These are phyloP conservation scores for Papilionanthe hybrid DNA, from an alignment of 116 monocot genomes.

Conservation along the genomic window DNA sequence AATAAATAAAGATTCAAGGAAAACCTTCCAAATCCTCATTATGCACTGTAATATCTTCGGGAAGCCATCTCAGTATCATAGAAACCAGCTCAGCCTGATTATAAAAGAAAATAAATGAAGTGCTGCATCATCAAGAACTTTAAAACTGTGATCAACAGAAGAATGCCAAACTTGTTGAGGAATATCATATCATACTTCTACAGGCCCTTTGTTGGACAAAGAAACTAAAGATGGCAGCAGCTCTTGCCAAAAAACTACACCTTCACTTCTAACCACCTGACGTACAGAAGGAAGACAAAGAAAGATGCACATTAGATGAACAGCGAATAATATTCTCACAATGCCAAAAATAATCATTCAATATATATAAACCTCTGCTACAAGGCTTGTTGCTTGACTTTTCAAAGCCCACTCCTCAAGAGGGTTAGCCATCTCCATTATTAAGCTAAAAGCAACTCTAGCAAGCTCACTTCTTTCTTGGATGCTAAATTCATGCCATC, in stretches of 20 bases:
- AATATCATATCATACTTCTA: conserved; percentile 48
- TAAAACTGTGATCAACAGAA: conserved; percentile 11
- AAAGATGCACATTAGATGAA: background rate
- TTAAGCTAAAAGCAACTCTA: conserved; percentile 53
- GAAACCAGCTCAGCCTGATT: conserved; percentile 89
- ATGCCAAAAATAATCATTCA: conserved; percentile 9
- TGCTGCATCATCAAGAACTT: background rate
- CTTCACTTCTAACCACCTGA: conserved; percentile 92
- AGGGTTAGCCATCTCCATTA: conserved; percentile 59
- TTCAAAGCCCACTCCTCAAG: conserved; percentile 91
- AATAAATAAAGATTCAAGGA: background rate
- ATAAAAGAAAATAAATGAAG: conserved; percentile 11
- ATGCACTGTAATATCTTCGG: conserved; percentile 99
- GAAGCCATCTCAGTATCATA: conserved; percentile 98
- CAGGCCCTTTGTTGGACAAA: conserved; percentile 72
- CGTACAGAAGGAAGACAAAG: conserved; percentile 8
- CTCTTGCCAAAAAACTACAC: conserved; percentile 68
- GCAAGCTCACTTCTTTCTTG: conserved; percentile 71
- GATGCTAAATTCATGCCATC: conserved; percentile 80
- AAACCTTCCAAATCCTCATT: conserved; percentile 98
- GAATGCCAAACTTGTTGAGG: conserved; percentile 3
- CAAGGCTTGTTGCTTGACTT: conserved; percentile 90
- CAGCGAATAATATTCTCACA: conserved; percentile 3
- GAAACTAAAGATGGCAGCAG: conserved; percentile 72
- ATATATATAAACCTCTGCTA: conserved; percentile 64